These are phyloP conservation scores for Phyllostachys edulis DNA, from an alignment of 176 grass and related monocot genomes.

Conservation along the genomic window DNA sequence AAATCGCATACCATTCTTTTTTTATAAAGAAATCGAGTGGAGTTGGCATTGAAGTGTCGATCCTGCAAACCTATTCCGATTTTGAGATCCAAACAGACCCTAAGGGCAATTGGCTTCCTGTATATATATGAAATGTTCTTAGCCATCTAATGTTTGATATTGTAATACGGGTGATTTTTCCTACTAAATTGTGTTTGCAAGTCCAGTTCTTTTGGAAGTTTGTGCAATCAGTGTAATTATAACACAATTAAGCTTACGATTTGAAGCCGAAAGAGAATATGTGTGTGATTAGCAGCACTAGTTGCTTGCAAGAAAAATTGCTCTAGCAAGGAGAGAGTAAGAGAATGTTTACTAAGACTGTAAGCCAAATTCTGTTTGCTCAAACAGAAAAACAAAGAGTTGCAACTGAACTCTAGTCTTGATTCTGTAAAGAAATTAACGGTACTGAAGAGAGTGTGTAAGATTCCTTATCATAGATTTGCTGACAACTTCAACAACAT, in stretches of 20 bases:
- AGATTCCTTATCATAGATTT: conserved; percentile 11
- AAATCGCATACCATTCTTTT: neutral
- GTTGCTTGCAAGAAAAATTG: neutral
- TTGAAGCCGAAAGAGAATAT: neutral
- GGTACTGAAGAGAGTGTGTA: neutral
- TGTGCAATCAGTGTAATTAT: neutral
- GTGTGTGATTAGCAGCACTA: neutral
- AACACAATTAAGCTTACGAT: neutral
- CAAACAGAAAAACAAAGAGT: neutral
- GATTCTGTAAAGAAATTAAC: neutral
- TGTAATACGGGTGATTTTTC: neutral
- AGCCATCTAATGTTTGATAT: neutral
- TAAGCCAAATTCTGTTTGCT: neutral
- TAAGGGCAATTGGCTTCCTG: neutral
- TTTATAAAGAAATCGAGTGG: neutral
- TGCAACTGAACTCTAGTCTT: neutral
- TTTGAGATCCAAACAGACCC: neutral
- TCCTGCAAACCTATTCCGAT: neutral
- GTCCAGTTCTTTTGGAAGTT: neutral
- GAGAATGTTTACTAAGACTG: neutral
- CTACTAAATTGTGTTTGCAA: neutral
- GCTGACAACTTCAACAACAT: neutral
- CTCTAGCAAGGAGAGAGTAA: neutral
- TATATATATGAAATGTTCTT: neutral
- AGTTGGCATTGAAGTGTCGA: neutral